Percentiles rank a stretch among this genome's conserved stretches.
Evolutionary conservation across 306 rosid species (phyloP).

Genomic region (Mimosa pudica): DNA sequence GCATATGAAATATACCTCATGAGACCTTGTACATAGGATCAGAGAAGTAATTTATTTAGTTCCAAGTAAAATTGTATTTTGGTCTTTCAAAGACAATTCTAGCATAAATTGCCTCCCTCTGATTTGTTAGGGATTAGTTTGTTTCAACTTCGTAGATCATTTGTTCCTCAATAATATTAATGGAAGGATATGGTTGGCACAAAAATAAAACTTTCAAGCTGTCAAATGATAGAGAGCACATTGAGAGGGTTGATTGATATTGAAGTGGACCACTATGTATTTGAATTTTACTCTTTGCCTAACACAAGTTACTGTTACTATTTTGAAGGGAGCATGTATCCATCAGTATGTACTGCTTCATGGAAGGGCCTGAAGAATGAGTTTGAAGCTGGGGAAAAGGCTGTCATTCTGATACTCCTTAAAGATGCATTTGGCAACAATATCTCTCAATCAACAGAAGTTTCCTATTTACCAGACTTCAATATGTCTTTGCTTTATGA

Average conservation of each 20-base stretch:
- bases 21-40: no score
- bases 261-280: background rate
- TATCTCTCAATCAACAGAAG: conserved; percentile 52
- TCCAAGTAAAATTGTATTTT: background rate
- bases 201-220: background rate
- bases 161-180: background rate
- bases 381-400: conserved; percentile 72
- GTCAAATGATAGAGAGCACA: background rate
- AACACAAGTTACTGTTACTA: conserved; percentile 20
- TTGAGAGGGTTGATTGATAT: background rate
- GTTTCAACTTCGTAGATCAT: background rate
- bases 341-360: conserved; percentile 70
- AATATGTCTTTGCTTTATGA: conserved; percentile 45
- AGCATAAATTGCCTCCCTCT: background rate
- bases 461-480: conserved; percentile 52
- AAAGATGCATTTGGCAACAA: conserved; percentile 90
- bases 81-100: background rate
- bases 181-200: background rate
- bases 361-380: conserved; percentile 66
- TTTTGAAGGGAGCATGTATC: conserved; percentile 62
- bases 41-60: background rate
- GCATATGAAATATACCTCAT: no score
- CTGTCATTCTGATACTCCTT: conserved; percentile 58
- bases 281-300: background rate
- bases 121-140: background rate